Evolutionary conservation across 768 basidiomycete genomes (phyloP).

Genomic region (Cubamyces sp.): DNA sequence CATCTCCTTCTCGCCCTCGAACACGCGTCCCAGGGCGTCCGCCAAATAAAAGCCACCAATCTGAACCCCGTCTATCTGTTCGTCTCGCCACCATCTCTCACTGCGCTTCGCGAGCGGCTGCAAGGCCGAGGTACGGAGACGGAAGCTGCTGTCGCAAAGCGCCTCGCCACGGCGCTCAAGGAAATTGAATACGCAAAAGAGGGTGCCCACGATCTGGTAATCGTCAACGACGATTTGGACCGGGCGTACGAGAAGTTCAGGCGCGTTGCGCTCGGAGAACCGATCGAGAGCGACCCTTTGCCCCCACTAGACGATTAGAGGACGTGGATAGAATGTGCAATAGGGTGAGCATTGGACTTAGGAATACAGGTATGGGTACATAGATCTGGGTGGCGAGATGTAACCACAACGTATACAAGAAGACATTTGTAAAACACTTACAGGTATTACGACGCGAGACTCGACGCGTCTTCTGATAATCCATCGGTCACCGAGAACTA

Average conservation of each 20-base stretch:
- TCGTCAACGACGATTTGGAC: slow-evolving; percentile 91
- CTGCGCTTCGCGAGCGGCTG: slow-evolving; percentile 71
- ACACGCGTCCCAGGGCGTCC: slow-evolving; percentile 70
- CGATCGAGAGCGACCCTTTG: slow-evolving; percentile 60
- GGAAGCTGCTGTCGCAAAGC: slow-evolving; percentile 68
- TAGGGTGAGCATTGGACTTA: neutral
- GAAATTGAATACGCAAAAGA: slow-evolving; percentile 88
- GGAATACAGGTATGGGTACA: slow-evolving; percentile 24
- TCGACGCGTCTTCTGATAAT: slow-evolving; percentile 4
- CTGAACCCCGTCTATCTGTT: slow-evolving; percentile 90
- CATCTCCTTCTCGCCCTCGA: slow-evolving; percentile 20
- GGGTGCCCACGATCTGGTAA: slow-evolving; percentile 76
- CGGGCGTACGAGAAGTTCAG: slow-evolving; percentile 80
- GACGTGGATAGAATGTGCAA: neutral
- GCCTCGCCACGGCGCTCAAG: slow-evolving; percentile 74
- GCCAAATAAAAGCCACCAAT: slow-evolving; percentile 82
- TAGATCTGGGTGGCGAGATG: slow-evolving; percentile 8
- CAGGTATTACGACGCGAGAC: slow-evolving; percentile 20
- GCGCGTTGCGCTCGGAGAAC: slow-evolving; percentile 73
- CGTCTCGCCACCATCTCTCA: slow-evolving; percentile 84
- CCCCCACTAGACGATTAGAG: slow-evolving; percentile 63
- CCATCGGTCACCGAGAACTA: neutral
- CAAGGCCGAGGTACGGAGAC: slow-evolving; percentile 84
- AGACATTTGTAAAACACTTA: neutral
- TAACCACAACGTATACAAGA: neutral